phyloP scores from a whole-genome alignment of 257 asterid genomes.

The Ocimum tenuiflorum region DNA sequence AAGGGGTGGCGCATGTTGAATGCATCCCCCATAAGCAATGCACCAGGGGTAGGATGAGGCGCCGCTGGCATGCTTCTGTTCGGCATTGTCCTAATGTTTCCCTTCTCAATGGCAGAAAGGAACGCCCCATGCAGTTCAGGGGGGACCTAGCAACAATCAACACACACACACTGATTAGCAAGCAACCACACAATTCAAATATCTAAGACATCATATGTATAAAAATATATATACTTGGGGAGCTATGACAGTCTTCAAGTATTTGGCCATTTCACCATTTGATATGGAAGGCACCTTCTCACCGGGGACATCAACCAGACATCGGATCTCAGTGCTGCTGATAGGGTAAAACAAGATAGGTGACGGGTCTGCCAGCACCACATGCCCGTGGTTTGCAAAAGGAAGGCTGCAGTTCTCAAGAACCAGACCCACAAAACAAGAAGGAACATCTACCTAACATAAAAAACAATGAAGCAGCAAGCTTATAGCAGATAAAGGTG shows the following conservation, averaged over 20 bases:
- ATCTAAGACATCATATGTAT: neutral
- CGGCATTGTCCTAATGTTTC: slow-evolving; percentile 47
- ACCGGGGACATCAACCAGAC: slow-evolving; percentile 47
- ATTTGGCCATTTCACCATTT: slow-evolving; percentile 39
- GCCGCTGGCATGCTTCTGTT: slow-evolving; percentile 56
- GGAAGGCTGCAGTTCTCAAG: slow-evolving; percentile 36
- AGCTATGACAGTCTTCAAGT: slow-evolving; percentile 37
- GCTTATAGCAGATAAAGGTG: neutral
- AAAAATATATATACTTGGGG: slow-evolving; percentile 35
- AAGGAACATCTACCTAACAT: slow-evolving; percentile 42
- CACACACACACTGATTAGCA: neutral
- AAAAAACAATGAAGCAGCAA: neutral
- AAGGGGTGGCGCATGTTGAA: slow-evolving; percentile 53
- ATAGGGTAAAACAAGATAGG: slow-evolving; percentile 46
- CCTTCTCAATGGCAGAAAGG: slow-evolving; percentile 33
- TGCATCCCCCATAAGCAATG: slow-evolving; percentile 54
- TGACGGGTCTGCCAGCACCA: slow-evolving; percentile 42
- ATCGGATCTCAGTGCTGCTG: slow-evolving; percentile 44
- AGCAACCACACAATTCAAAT: neutral
- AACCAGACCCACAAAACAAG: slow-evolving; percentile 42
- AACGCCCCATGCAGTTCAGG: slow-evolving; percentile 31
- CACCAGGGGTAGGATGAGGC: slow-evolving; percentile 49
- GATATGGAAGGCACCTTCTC: slow-evolving; percentile 45
- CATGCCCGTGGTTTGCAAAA: slow-evolving; percentile 36
- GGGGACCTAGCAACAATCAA: slow-evolving; percentile 27